A percentile compares a stretch with the other conserved stretches of the same genome.
Evolutionary conservation across 352 stramenopile species (phyloP).

Genomic region (Elongisporangium anandrum): DNA sequence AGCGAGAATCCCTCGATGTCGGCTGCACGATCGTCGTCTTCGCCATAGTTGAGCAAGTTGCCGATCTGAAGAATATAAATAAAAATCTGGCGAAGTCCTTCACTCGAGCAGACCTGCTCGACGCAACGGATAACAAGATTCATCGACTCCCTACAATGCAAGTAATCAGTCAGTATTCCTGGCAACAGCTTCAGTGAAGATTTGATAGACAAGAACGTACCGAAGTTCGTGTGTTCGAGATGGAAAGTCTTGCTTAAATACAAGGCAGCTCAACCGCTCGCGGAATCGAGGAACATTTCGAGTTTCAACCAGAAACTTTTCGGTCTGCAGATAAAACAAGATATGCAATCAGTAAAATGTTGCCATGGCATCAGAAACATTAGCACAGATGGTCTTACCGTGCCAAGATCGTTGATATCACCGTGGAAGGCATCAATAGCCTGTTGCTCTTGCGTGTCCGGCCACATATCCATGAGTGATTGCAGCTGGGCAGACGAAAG

Average conservation of each 20-base stretch:
- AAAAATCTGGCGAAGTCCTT: slow-evolving; percentile 72
- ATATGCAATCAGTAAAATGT: not conserved
- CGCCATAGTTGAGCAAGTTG: slow-evolving; percentile 73
- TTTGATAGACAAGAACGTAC: slow-evolving; percentile 11
- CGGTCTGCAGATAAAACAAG: slow-evolving; percentile 20
- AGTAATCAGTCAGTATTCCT: not conserved
- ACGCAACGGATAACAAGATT: slow-evolving; percentile 71
- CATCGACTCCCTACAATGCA: slow-evolving; percentile 45
- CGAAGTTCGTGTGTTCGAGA: slow-evolving; percentile 67
- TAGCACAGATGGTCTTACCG: too few species aligned
- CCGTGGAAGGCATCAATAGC: slow-evolving; percentile 64
- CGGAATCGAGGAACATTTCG: slow-evolving; percentile 61
- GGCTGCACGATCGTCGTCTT: slow-evolving; percentile 27
- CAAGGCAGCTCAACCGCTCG: slow-evolving; percentile 66
- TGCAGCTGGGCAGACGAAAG: slow-evolving; percentile 73
- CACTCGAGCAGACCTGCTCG: slow-evolving; percentile 75
- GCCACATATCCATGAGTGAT: slow-evolving; percentile 85
- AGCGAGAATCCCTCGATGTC: slow-evolving; percentile 67
- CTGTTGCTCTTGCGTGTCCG: slow-evolving; percentile 67
- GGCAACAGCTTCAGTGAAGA: not conserved
- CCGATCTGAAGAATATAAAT: slow-evolving; percentile 85
- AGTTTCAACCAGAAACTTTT: slow-evolving; percentile 78
- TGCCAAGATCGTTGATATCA: slow-evolving; percentile 52
- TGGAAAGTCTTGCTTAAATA: slow-evolving; percentile 86
- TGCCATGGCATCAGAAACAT: too few species aligned